Base-by-base conservation (phyloP, 768 basidiomycete species). In the Phylloporus sp. region DNA sequence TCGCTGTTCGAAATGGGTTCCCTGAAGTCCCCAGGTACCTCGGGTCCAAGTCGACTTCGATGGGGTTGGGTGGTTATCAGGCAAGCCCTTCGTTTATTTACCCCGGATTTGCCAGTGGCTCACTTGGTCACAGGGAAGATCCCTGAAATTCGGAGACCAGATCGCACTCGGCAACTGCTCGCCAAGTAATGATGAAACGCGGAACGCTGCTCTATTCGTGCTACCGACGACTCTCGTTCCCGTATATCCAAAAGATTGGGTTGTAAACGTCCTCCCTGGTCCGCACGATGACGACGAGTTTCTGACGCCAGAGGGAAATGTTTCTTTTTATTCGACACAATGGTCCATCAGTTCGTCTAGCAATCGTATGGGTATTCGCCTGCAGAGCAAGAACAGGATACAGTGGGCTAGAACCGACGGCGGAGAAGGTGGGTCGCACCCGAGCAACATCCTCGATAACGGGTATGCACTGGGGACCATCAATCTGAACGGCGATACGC, bases 401-500 rank as follows among this genome's bases (percentile, higher is more conserved):
- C 50, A 62, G 6, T 86, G 81, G 79, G 74, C 80, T 0, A 68
- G 82, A 28, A 46, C 48, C 6, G 76, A 68, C 34, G 83, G 84
- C 11, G 82, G 82, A 0, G 76, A 84, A 49, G 84, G 83, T 2
- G 84, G 83, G 0, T 76, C 78, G 14, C 84, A 86, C 55, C 82
- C 82, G 0, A 78, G 77, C 32, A 86, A 86, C 50, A 80, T 84
- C 28, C 70, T 82, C 17, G 79, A 82, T 48, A 81, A 80, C 37
- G 78, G 74, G 5, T 82, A 83, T 52, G 74, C 74, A 0, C 57
- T 67, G 20, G 81, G 80, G 6, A 68, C 74, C 1, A 54, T 84
- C 48, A 83, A 84, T 53, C 47, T 83, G 42, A 86, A 85, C 53
- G 83, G 83, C 2, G 83, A 86, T 56, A 83, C 81, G 0, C 82